These are phyloP conservation scores for Phaeophleospora eucalypticola DNA, from an alignment of 2,329 filamentous ascomycete species.

Conservation along the genomic window DNA sequence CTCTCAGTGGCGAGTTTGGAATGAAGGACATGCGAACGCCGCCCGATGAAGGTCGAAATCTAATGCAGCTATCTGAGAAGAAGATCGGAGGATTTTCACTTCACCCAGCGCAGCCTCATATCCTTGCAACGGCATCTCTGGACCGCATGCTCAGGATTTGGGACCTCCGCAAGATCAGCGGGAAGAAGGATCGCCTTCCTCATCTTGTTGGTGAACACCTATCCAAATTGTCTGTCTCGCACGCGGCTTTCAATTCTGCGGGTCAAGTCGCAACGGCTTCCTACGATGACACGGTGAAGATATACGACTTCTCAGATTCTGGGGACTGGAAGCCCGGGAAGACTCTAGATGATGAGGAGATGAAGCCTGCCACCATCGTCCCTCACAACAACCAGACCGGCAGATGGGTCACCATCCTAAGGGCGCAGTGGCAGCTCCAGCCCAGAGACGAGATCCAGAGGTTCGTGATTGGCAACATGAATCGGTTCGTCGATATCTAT, in stretches of 20 bases:
- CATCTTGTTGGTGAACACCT: constrained; percentile 74
- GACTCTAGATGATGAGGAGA: constrained; percentile 55
- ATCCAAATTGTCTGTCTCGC: constrained; percentile 80
- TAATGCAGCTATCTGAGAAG: constrained; percentile 77
- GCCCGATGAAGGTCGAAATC: constrained; percentile 51
- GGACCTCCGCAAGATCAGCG: constrained; percentile 78
- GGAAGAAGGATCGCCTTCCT: constrained; percentile 59
- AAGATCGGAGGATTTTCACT: constrained; percentile 94
- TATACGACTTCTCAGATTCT: constrained; percentile 66
- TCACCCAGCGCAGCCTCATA: constrained; percentile 73
- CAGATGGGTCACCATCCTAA: constrained; percentile 80
- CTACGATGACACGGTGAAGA: constrained; percentile 93
- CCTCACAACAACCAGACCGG: constrained; percentile 95
- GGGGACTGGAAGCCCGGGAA: constrained; percentile 43
- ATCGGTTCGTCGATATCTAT: constrained; percentile 84
- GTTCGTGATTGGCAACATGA: constrained; percentile 92
- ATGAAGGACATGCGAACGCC: constrained; percentile 70
- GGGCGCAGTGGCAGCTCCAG: constrained; percentile 84
- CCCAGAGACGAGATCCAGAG: constrained; percentile 78
- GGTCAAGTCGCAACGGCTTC: constrained; percentile 87
- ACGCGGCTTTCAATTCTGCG: constrained; percentile 81
- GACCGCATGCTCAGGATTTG: constrained; percentile 88
- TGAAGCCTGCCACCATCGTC: constrained; percentile 66
- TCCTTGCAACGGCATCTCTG: constrained; percentile 82
- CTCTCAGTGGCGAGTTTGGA: constrained; percentile 74